Base-by-base conservation (phyloP, 2,329 filamentous ascomycete genomes). In the Elsinoe ampelina region DNA sequence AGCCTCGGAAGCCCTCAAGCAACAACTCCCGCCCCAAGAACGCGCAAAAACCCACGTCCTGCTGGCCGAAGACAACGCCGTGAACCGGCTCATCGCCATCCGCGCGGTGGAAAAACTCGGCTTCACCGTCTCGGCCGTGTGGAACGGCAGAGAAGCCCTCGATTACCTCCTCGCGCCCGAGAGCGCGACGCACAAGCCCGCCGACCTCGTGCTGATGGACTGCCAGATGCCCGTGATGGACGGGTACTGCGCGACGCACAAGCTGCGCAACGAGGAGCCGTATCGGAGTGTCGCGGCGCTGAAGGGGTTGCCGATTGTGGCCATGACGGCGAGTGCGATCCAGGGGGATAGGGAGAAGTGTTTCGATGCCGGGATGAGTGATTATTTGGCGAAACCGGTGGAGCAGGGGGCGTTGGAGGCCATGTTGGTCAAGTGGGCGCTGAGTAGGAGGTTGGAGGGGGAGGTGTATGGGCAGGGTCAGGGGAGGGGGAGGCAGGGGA, bases 331-430 rank as follows among this genome's bases (percentile, higher is more conserved):
- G 20, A 55, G 47, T 34, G 59, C 59, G 36, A 60, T 61, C 19
- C 35, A 55, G 48, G 59, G 59, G 8, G 59, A 61, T 48, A 30
- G 55, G 17, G 59, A 61, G 45, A 61, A 60, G 43, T 61, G 59
- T 50, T 45, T 60, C 20, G 59, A 58, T 42, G 51, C 51, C 1
- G 59, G 59, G 2, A 61, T 61, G 59, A 57, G 59, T 55, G 58
- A 59, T 51, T 59, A 59, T 38, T 38, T 59, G 12, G 36, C 56
- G 19, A 59, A 59, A 26, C 58, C 58, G 3, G 47, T 59, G n/a
- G 50, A 54, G 32, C 39, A 20, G 11, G 51, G 54, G 11, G 35
- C 26, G 6, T 38, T 58, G 30, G 43, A 58, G 52, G 54, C 39
- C 1, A 56, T 48, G 54, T 35, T 56, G 39, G 54, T 56, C n/a